phyloP scores from a whole-genome alignment of 257 asterid genomes.

The Nicotiana tomentosiformis region DNA sequence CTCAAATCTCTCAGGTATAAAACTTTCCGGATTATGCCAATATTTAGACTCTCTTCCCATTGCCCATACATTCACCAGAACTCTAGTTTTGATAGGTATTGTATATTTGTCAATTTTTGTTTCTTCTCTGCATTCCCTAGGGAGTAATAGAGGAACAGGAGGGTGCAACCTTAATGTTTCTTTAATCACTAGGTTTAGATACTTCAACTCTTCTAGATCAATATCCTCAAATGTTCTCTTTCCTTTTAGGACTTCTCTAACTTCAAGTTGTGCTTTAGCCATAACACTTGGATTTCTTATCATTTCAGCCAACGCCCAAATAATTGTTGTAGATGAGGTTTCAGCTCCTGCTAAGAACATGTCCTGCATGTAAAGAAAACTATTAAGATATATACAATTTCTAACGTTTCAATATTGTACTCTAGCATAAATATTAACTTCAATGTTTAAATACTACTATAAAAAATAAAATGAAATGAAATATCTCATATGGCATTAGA shows the following conservation, averaged over 20 bases:
- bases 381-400: too few species aligned
- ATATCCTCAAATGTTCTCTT: background rate
- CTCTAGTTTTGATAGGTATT: conserved; percentile 8
- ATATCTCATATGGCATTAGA: background rate
- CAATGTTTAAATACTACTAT: background rate
- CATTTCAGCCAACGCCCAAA: background rate
- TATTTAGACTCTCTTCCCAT: conserved; percentile 15
- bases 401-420: too few species aligned
- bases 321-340: background rate
- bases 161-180: background rate
- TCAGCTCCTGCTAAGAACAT: background rate
- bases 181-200: background rate
- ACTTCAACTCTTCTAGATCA: background rate
- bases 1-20: conserved; percentile 19
- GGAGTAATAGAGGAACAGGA: conserved; percentile 3
- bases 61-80: conserved; percentile 18
- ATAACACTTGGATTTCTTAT: background rate
- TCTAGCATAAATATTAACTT: background rate
- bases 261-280: background rate
- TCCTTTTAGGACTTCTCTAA: background rate
- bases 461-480: background rate
- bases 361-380: background rate
- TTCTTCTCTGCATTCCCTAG: conserved; percentile 16
- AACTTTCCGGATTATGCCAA: conserved; percentile 15
- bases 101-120: conserved; percentile 10